These are phyloP conservation scores for Fusarium sp. DNA, from an alignment of 2,329 filamentous ascomycete species.

Conservation along the genomic window DNA sequence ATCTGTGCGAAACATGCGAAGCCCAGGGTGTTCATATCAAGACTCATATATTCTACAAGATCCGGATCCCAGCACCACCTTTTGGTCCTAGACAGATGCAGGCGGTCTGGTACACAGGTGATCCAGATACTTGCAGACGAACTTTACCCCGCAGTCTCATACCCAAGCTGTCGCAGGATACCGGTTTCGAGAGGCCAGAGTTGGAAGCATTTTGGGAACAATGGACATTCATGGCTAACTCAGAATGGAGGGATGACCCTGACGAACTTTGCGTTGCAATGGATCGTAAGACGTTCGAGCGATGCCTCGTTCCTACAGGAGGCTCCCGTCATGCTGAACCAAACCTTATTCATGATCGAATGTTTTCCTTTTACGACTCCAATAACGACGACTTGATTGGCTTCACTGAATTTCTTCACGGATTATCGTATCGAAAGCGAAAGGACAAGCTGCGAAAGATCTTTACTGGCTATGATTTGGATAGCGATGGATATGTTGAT, in stretches of 20 bases:
- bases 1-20: slow-evolving; percentile 95
- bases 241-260: slow-evolving; percentile 84
- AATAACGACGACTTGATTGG: slow-evolving; percentile 90
- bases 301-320: slow-evolving; percentile 87
- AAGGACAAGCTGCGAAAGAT: slow-evolving; percentile 78
- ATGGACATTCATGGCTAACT: slow-evolving; percentile 92
- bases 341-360: slow-evolving; percentile 93
- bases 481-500: slow-evolving; percentile 86
- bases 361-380: slow-evolving; percentile 96
- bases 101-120: slow-evolving; percentile 88
- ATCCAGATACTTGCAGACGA: slow-evolving; percentile 76
- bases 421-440: slow-evolving; percentile 75
- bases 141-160: slow-evolving; percentile 75
- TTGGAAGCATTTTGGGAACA: slow-evolving; percentile 96
- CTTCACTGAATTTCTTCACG: slow-evolving; percentile 90
- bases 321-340: slow-evolving; percentile 81
- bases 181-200: slow-evolving; percentile 84
- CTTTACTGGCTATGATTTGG: slow-evolving; percentile 91
- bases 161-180: slow-evolving; percentile 75
- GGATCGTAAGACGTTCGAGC: slow-evolving; percentile 92
- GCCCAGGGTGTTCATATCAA: slow-evolving; percentile 80
- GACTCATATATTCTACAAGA: slow-evolving; percentile 97
- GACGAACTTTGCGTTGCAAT: slow-evolving; percentile 83
- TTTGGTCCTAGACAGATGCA: slow-evolving; percentile 84
- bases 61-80: slow-evolving; percentile 87